Evolutionary conservation across 1,139 yeast genomes (phyloP), one percentile per base, ranked within the genome.

Genomic region (Hansenula sp.): DNA sequence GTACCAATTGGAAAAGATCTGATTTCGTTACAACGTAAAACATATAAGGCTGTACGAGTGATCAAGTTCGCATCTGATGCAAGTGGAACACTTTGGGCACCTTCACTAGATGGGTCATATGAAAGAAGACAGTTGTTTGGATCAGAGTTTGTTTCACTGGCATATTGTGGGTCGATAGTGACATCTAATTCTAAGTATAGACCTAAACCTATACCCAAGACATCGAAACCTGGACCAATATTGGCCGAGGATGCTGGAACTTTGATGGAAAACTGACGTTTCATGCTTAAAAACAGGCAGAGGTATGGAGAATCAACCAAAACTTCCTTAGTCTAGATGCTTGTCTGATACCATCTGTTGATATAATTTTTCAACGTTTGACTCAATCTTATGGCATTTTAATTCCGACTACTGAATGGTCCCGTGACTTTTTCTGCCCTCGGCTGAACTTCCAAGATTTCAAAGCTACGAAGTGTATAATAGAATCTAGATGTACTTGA

Each of bases 241-340:
- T 92, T 92, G 56, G 98, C 98, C 37, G 96, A 86, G 3, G 97
- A 90, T 2, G 97, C 97, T 2, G 98, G 98, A 14, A 92, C 96
- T 44, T 76, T 79, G 55, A 90, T 77, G 38, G 60, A 61, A 59
- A 79, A 79, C 42, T 68, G 64, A 47, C 74, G 68, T 34, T 55
- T 45, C 70, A 65, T 66, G 13, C 7, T 13, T 18, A 33, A 4
- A 32, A n/a, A 24, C 6, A 24, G 24, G 9, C 6, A 6, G 24
- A 21, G 6, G 6, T 7, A 7, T 7, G 24, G 9, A 21, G 9
- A 9, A 21, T 21, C 9, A 6, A 6, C 9, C 9, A 6, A 21
- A 21, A 7, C 6, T 21, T 7, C 24, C 24, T 34, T 28, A 19
- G 19, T n/a, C 9, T 11, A 18, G n/a, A 20, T 32, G 25, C n/a